Evolutionary conservation across 805 yeast genomes (phyloP), one percentile per base, ranked within the genome.

Genomic region (Saturnispora galanensis): DNA sequence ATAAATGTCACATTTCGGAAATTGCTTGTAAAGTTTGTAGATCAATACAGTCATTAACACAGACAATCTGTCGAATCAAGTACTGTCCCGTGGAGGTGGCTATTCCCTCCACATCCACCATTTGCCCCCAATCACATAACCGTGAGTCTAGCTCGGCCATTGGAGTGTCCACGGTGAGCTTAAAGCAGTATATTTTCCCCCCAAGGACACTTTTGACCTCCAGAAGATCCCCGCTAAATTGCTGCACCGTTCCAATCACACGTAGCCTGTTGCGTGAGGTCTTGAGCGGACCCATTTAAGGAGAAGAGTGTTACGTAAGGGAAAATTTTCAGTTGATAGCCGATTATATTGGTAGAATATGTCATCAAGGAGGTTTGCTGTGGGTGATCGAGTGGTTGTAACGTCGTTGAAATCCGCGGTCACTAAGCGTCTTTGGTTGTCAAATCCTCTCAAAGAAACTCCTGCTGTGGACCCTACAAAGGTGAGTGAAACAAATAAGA

Each of bases 361-460:
- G 41, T 53, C 53, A 33, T 50, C 56, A 9, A 49, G 58, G 1
- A 48, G 39, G 17, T 60, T 63, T 43, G 44, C 45, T n/a, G 46
- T 44, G 12, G 65, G 66, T 4, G 70, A 67, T 44, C 36, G 56
- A 2, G 68, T 56, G 1, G 39, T 66, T 2, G 42, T 64, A 2
- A 51, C 59, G 10, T 62, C 60, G 9, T 46, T 59, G 2, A 54
- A 55, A 9, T 49, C 56, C 29, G 55, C 62, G 1, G 55, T 56
- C 10, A 37, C 49, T 1, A 41, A 41, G 12, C 52, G 52, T 26
- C 53, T 51, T 16, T 63, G 64, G 58, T 48, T 63, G 3, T 57
- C 68, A 3, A 56, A 56, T 31, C 63, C 65, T 6, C 47, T 67
- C 31, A 36, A 45, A 13, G 47, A 42, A 11, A 29, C 45, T 15